phyloP scores from a whole-genome alignment of 2,329 filamentous ascomycete species.

The Aspergillus thermomutatus region DNA sequence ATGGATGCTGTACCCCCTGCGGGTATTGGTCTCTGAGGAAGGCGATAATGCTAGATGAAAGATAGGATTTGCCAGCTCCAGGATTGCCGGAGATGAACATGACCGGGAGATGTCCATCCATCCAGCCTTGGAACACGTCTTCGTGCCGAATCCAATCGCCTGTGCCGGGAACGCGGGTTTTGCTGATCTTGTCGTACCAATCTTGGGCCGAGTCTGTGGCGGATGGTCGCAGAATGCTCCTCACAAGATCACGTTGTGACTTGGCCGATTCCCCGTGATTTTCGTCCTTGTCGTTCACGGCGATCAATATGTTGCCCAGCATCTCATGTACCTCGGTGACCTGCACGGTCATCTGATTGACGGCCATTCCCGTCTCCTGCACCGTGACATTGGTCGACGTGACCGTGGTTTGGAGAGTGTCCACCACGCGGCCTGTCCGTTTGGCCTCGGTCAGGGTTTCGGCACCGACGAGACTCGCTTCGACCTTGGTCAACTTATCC shows the following conservation, averaged over 20 bases:
- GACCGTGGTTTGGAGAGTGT: constrained; percentile 1
- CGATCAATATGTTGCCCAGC: constrained; percentile 1
- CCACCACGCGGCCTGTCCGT: constrained; percentile 4
- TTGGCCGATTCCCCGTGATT: not conserved
- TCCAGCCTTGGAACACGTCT: constrained; percentile 39
- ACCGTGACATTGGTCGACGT: constrained; percentile 2
- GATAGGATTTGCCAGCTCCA: constrained; percentile 48
- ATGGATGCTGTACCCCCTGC: constrained; percentile 15
- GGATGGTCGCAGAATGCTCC: constrained; percentile 39
- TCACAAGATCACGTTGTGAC: not conserved
- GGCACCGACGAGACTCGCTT: constrained; percentile 44
- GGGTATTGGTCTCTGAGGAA: constrained; percentile 34
- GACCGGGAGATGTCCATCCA: constrained; percentile 37
- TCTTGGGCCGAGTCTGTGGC: constrained; percentile 40
- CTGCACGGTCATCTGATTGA: constrained; percentile 7
- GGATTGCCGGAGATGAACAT: constrained; percentile 47
- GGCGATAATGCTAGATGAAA: constrained; percentile 45
- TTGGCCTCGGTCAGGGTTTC: constrained; percentile 11
- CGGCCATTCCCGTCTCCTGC: constrained; percentile 2
- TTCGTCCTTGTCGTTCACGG: constrained; percentile 3
- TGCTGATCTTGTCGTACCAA: constrained; percentile 41
- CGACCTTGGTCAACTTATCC: constrained; percentile 40
- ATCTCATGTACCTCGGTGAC: constrained; percentile 8
- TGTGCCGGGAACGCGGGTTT: constrained; percentile 40
- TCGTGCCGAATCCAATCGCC: constrained; percentile 49